Evolutionary conservation across 257 asterid genomes (phyloP), one percentile per base, ranked within the genome.

Genomic region (Solanum peruvianum): DNA sequence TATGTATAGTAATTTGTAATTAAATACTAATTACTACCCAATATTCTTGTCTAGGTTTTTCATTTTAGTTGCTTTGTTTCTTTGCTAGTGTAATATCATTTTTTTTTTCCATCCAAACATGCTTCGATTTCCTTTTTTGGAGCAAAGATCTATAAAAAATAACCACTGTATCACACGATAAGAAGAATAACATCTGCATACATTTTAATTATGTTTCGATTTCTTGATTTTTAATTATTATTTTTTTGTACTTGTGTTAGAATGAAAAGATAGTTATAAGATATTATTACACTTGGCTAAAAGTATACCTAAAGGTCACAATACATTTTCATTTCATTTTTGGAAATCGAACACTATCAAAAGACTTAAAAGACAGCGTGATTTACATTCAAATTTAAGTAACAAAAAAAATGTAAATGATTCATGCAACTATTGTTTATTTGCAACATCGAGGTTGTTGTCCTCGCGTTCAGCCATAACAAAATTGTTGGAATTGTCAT

Each of bases 391-490:
- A 81, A 81, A 81, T 49, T 84, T 84, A 66, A 4, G 5, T 29
- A 21, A 84, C 21, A 56, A 52, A 15, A 64, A 64, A 9, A 70
- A 42, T 42, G 66, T 5, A 11, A 14, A 84, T 8, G 44, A 84
- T 27, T 67, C 58, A 31, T 39, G 31, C 66, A 84, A 5, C 33
- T 86, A 92, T 87, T 88, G 88, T 83, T 86, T 90, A 84, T 91
- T 88, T 64, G 87, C 89, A 88, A 88, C 89, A 81, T 94, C 93
- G 69, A 87, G 89, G 89, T 27, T 89, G 89, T 27, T 89, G 90
- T 91, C 97, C 87, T 89, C 94, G 85, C 86, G 91, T 90, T 93
- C 94, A 88, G 93, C 72, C 89, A 86, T 91, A 81, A 90, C 97
- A 93, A 71, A 29, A 86, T 90, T 91, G 81, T 92, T 92, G 39